Evolutionary conservation across 2,329 filamentous ascomycete genomes (phyloP).

Genomic region (Coniochaeta prunicola): DNA sequence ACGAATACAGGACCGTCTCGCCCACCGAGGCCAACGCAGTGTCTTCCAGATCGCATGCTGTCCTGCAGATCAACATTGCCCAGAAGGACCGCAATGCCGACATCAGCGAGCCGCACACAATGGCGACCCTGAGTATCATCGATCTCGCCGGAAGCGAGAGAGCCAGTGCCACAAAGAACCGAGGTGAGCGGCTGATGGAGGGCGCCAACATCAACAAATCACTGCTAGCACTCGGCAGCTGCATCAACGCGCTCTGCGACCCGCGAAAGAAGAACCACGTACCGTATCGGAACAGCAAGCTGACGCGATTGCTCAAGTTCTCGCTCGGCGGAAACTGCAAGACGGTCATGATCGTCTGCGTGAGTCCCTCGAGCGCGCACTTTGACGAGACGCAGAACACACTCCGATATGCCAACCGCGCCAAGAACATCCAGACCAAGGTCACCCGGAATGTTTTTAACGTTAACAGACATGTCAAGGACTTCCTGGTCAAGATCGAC

Average conservation of each 20-base stretch:
- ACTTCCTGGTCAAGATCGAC: slow-evolving; percentile 98
- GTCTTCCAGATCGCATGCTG: slow-evolving; percentile 92
- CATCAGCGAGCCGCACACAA: slow-evolving; percentile 91
- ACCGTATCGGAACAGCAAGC: slow-evolving; percentile 94
- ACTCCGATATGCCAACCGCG: slow-evolving; percentile 90
- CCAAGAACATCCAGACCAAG: slow-evolving; percentile 99
- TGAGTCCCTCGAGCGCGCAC: slow-evolving; percentile 92
- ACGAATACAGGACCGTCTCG: slow-evolving; percentile 90
- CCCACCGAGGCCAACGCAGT: slow-evolving; percentile 96
- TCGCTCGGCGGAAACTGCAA: slow-evolving; percentile 96
- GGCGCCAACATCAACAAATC: slow-evolving; percentile 99
- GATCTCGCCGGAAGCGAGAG: slow-evolving; percentile 94
- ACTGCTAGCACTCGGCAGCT: slow-evolving; percentile 85
- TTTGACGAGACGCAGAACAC: slow-evolving; percentile 99
- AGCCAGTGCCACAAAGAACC: slow-evolving; percentile 93
- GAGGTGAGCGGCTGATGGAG: slow-evolving; percentile 83
- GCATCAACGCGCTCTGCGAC: slow-evolving; percentile 97
- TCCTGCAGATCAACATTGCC: slow-evolving; percentile 93
- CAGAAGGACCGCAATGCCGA: slow-evolving; percentile 90
- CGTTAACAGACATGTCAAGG: slow-evolving; percentile 97
- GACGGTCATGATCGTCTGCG: slow-evolving; percentile 99
- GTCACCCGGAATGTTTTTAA: slow-evolving; percentile 99
- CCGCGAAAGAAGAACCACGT: slow-evolving; percentile 87
- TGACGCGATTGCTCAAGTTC: slow-evolving; percentile 92
- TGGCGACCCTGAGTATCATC: slow-evolving; percentile 97